Evolutionary conservation across 2,329 filamentous ascomycete species (phyloP).

Genomic region (Phyllosticta paracitricarpa): DNA sequence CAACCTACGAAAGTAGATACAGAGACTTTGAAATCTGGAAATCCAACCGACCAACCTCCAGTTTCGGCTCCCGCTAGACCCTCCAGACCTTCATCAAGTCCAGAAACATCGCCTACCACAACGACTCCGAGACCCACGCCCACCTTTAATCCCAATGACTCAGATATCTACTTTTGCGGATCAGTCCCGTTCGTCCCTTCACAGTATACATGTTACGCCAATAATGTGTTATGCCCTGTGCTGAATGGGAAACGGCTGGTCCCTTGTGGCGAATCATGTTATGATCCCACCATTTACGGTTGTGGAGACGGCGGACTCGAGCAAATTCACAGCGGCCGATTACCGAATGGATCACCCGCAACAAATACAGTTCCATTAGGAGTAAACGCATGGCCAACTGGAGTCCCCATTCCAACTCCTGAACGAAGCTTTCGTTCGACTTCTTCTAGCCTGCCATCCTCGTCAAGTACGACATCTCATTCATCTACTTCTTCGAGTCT

Average conservation of each 20-base stretch:
- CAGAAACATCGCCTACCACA: not conserved
- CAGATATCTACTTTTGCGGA: conserved; percentile 1
- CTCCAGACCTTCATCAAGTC: not conserved
- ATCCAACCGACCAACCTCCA: not conserved
- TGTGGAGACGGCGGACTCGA: conserved; percentile 1
- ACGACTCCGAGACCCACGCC: not conserved
- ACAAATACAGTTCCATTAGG: not conserved
- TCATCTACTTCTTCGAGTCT: not conserved
- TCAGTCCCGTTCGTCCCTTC: not conserved
- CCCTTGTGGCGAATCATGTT: conserved; percentile 4
- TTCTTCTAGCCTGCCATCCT: not conserved
- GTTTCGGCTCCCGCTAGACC: not conserved
- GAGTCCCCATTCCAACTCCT: not conserved
- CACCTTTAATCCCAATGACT: not conserved
- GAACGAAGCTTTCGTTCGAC: not conserved
- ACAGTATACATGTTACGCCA: conserved; percentile 7
- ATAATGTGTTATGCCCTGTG: conserved; percentile 1
- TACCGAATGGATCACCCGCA: not conserved
- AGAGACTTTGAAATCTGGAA: not conserved
- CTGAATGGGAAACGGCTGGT: not conserved
- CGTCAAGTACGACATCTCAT: not conserved
- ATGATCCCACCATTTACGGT: conserved; percentile 1
- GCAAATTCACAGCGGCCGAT: not conserved
- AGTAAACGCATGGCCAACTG: not conserved
- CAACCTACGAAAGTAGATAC: not conserved